A percentile compares a stretch with the other conserved stretches of the same genome.
Evolutionary conservation across 2,329 filamentous ascomycete genomes (phyloP).

Genomic region (Fusarium sp.): DNA sequence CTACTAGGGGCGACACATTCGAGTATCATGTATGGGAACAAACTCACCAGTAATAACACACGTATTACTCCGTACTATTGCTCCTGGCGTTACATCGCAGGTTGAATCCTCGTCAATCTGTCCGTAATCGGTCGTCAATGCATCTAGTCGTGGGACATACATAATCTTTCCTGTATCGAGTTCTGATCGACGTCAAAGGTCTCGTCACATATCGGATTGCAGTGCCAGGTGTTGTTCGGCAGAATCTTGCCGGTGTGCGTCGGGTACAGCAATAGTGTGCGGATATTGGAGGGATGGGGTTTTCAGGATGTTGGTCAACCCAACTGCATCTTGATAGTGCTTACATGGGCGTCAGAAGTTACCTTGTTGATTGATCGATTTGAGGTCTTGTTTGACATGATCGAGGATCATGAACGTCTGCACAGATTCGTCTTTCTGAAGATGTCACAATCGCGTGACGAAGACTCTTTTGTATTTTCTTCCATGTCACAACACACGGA

Average conservation of each 20-base stretch:
- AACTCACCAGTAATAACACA: not conserved
- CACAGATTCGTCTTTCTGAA: not conserved
- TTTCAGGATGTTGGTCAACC: not conserved
- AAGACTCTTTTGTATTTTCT: not conserved
- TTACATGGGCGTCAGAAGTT: not conserved
- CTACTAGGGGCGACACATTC: not conserved
- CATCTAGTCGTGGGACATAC: not conserved
- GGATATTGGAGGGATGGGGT: not conserved
- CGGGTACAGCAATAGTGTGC: not conserved
- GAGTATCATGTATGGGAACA: not conserved
- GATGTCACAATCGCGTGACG: not conserved
- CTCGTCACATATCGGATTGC: not conserved
- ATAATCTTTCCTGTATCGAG: not conserved
- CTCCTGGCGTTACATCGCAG: not conserved
- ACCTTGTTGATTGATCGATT: rapidly evolving
- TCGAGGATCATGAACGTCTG: not conserved
- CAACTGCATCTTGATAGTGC: not conserved
- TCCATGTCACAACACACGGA: not conserved
- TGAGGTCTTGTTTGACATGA: no score
- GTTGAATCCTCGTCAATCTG: not conserved
- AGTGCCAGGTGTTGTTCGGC: not conserved
- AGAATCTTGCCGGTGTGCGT: not conserved
- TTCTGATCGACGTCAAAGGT: not conserved
- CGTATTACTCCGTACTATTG: not conserved
- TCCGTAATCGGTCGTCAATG: not conserved